Base-by-base conservation (phyloP, 805 yeast genomes). In the Blastobotrys terrestris region DNA sequence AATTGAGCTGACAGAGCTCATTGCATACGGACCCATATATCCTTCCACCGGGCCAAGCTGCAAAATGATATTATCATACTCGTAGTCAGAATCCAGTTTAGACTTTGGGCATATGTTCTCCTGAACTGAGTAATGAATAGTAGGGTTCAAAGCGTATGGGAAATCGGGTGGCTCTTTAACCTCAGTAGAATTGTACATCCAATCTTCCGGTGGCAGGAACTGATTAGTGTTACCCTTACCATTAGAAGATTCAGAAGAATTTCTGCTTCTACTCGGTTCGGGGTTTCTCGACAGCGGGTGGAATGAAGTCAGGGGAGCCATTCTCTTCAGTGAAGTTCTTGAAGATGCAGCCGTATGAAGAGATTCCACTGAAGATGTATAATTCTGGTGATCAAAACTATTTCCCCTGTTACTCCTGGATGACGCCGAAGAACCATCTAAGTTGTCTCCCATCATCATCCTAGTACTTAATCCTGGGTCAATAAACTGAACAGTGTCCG, bases 61-160 rank as follows among this genome's bases (percentile, higher is more conserved):
- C 3, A 82, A 45, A 1, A 85, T 67, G n/a, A 80, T 58, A 55
- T 75, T 79, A 53, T 79, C 83, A 55, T 79, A 77, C 43, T 81
- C 81, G 55, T 68, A 74, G 0, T 67, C 67, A 0, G 79, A 72
- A 51, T 74, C 59, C 4, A 50, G 20, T 2, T 14, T 15, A 14
- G 39, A 15, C 6, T 26, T 42, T 7, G 63, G 62, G 2, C 40
- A 52, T 8, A 51, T 35, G 2, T 19, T 39, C 3, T 51, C 60
- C 2, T 40, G 47, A 4, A 46, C 45, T 18, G 48, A 45, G 51
- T 55, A 55, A 40, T 55, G 49, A 8, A 44, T 21, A 13, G 54
- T 53, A 3, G 61, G 61, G 18, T 54, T 50, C 11, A 56, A 46
- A 19, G 53, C 42, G 41, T 53, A 51, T n/a, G 26, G 46, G n/a